phyloP scores from a whole-genome alignment of 1,284 basidiomycete genomes.

The Xerocomus alliaceus region DNA sequence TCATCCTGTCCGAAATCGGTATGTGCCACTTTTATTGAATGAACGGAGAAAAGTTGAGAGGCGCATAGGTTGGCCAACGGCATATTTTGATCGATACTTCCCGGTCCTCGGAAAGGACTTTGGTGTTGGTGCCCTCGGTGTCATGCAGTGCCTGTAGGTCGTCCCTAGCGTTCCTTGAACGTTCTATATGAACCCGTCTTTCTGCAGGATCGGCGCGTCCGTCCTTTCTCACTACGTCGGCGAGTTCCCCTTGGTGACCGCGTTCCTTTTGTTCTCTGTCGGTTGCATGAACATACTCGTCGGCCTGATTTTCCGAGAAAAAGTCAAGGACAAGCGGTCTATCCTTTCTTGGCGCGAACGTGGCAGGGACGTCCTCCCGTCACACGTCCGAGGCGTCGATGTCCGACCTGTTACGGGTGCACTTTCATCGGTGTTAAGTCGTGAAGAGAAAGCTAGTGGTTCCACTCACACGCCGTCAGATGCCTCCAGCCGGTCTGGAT shows the following conservation, averaged over 20 bases:
- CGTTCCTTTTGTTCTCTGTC: conserved; percentile 85
- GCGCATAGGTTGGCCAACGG: conserved; percentile 64
- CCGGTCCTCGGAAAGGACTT: conserved; percentile 86
- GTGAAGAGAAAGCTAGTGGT: conserved; percentile 12
- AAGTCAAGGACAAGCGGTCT: conserved; percentile 66
- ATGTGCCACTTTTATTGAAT: background rate
- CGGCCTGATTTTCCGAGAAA: conserved; percentile 75
- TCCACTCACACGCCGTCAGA: conserved; percentile 13
- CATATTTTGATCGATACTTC: conserved; percentile 80
- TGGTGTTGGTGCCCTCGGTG: conserved; percentile 81
- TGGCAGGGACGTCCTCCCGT: conserved; percentile 64
- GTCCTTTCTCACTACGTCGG: conserved; percentile 61
- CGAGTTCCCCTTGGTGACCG: conserved; percentile 78
- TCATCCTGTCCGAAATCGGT: conserved; percentile 66
- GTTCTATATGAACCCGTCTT: background rate
- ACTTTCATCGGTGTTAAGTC: conserved; percentile 15
- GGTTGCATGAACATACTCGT: conserved; percentile 84
- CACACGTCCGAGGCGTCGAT: conserved; percentile 36
- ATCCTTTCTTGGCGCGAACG: conserved; percentile 71
- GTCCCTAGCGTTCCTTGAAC: background rate
- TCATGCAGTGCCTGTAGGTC: conserved; percentile 79
- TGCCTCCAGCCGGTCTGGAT: conserved; percentile 50
- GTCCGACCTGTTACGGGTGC: conserved; percentile 23
- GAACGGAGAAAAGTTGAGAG: background rate
- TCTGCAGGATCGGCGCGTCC: conserved; percentile 70